Conservation (phyloP, 1,284 basidiomycete genomes). For the Vanrija sp. region DNA sequence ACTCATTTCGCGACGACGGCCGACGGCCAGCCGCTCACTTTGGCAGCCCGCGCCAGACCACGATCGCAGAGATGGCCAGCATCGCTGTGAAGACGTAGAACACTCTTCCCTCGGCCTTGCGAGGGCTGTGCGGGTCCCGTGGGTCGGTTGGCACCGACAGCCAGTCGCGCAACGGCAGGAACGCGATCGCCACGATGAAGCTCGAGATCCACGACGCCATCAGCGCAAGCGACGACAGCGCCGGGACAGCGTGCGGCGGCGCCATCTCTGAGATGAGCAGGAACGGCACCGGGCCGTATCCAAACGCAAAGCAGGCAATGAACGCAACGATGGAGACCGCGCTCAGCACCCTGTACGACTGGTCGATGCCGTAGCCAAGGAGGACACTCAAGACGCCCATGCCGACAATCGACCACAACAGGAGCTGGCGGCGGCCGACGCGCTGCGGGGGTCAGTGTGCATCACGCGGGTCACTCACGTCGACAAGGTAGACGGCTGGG, state of each 20-base stretch:
- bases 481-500: constrained; percentile 78
- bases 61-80: constrained; percentile 23
- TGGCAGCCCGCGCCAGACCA: constrained; percentile 28
- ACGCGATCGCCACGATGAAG: constrained; percentile 73
- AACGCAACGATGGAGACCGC: constrained; percentile 76
- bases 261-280: constrained; percentile 89
- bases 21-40: not conserved
- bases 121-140: constrained; percentile 39
- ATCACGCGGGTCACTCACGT: constrained; percentile 54
- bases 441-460: constrained; percentile 21
- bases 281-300: constrained; percentile 88
- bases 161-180: constrained; percentile 73
- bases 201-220: constrained; percentile 84
- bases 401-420: constrained; percentile 55
- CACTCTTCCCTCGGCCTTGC: constrained; percentile 65
- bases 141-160: constrained; percentile 48
- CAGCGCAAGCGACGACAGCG: constrained; percentile 74
- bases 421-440: constrained; percentile 47
- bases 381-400: constrained; percentile 64
- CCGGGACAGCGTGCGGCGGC: constrained; percentile 73
- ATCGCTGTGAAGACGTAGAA: constrained; percentile 70
- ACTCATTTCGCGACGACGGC: not conserved
- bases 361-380: constrained; percentile 69
- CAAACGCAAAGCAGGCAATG: constrained; percentile 81
- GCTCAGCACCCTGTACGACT: constrained; percentile 58